Conservation (phyloP, 2,329 filamentous ascomycete genomes). For the Tolypocladium album region DNA sequence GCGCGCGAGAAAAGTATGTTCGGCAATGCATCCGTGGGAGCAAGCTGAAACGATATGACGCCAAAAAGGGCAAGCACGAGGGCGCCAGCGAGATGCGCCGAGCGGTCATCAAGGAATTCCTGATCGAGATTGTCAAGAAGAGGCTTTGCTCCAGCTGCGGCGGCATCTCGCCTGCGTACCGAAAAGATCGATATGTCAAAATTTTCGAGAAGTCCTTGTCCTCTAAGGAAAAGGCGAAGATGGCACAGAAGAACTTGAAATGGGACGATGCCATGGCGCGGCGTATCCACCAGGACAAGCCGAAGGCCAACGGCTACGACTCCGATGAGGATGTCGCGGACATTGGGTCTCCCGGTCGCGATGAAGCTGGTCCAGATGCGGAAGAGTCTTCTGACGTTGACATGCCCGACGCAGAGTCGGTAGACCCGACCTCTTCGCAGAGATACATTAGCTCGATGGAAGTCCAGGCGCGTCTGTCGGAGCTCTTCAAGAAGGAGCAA, state of each 20-base stretch:
- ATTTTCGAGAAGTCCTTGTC: slow-evolving; percentile 79
- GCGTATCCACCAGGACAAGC: slow-evolving; percentile 17
- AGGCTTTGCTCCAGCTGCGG: slow-evolving; percentile 58
- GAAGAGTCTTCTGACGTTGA: slow-evolving; percentile 27
- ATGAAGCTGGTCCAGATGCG: slow-evolving; percentile 33
- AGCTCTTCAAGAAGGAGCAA: slow-evolving; percentile 79
- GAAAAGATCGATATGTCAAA: slow-evolving; percentile 86
- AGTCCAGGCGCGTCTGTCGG: slow-evolving; percentile 64
- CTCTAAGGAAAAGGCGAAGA: slow-evolving; percentile 64
- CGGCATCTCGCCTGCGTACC: slow-evolving; percentile 69
- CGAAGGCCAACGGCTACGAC: slow-evolving; percentile 30
- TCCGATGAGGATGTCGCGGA: slow-evolving; percentile 63
- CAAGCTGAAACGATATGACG: slow-evolving; percentile 34
- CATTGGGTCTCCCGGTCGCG: slow-evolving; percentile 38
- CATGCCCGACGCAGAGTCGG: slow-evolving; percentile 20
- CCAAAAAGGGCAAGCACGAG: slow-evolving; percentile 65
- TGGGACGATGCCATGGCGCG: slow-evolving; percentile 57
- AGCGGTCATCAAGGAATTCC: slow-evolving; percentile 69
- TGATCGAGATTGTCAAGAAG: slow-evolving; percentile 58
- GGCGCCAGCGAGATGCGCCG: slow-evolving; percentile 68
- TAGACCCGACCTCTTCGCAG: slow-evolving; percentile 30
- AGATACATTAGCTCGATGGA: slow-evolving; percentile 76
- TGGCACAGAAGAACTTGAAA: slow-evolving; percentile 59
- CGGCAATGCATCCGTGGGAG: slow-evolving; percentile 57
- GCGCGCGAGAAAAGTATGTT: slow-evolving; percentile 56